These are phyloP conservation scores for Rhizopus stolonifer DNA, from an alignment of 371 early-diverging fungal species.

Conservation along the genomic window DNA sequence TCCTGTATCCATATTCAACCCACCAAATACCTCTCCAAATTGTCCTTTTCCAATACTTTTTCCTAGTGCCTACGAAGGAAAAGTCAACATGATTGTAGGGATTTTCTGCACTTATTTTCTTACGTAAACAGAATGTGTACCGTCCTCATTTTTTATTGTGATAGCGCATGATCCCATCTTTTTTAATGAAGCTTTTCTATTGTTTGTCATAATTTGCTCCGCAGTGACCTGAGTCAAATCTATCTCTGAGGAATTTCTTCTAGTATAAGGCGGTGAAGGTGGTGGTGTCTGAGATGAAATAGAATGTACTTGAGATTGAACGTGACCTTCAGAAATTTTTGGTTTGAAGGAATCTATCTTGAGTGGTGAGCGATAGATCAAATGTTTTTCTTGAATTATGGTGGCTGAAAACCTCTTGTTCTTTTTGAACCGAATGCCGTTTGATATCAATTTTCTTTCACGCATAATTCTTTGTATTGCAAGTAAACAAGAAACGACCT, in stretches of 20 bases:
- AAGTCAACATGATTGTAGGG: neutral
- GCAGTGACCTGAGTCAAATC: neutral
- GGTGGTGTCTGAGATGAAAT: neutral
- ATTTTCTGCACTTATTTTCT: conserved; percentile 1
- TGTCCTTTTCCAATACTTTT: conserved; percentile 92
- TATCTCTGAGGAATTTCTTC: conserved; percentile 2
- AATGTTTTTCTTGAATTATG: neutral
- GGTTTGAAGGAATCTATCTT: neutral
- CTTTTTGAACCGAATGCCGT: neutral
- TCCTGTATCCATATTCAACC: conserved; percentile 81
- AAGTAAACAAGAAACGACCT: conserved; percentile 19
- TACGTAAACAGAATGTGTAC: conserved; percentile 23
- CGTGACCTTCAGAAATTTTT: conserved; percentile 7
- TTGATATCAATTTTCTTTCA: conserved; percentile 18
- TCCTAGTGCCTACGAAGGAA: conserved; percentile 66
- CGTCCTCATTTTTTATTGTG: conserved; percentile 17
- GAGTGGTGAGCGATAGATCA: neutral
- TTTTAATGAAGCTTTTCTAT: conserved; percentile 24
- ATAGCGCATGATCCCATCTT: conserved; percentile 26
- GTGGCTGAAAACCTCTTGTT: neutral
- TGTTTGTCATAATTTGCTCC: neutral
- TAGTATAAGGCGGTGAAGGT: neutral
- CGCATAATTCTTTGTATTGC: conserved; percentile 22
- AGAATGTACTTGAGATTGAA: conserved; percentile 14
- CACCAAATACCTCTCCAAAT: conserved; percentile 85